Conservation (phyloP, 768 basidiomycete genomes). For the Amanita muscaria region DNA sequence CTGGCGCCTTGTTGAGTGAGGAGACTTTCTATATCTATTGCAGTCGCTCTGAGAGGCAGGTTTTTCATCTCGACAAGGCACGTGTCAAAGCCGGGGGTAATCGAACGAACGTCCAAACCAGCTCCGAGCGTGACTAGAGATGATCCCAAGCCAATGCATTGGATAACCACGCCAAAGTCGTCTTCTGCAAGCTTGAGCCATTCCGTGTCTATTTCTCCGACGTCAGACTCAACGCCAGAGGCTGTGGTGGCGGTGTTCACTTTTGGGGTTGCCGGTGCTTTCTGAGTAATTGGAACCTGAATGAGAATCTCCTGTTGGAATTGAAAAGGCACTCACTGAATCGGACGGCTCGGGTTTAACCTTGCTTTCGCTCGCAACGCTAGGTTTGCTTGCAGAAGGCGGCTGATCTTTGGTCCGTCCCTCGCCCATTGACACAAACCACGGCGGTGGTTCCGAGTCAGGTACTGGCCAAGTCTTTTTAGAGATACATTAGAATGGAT, state of each 20-base stretch:
- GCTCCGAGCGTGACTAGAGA: slow-evolving; percentile 12
- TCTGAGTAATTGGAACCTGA: neutral
- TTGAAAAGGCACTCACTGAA: too few species aligned
- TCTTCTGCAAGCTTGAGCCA: slow-evolving; percentile 6
- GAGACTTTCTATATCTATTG: slow-evolving; percentile 1
- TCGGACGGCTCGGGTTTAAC: too few species aligned
- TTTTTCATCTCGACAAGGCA: slow-evolving; percentile 10
- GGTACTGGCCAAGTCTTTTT: neutral
- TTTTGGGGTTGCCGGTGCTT: too few species aligned
- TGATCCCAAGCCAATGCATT: slow-evolving; percentile 9
- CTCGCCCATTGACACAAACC: neutral
- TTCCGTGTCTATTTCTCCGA: neutral
- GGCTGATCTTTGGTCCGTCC: too few species aligned
- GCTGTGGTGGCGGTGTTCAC: too few species aligned
- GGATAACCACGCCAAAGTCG: slow-evolving; percentile 7
- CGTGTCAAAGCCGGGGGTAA: slow-evolving; percentile 14
- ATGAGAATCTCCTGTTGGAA: too few species aligned
- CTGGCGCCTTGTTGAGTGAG: slow-evolving; percentile 7
- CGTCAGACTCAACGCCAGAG: neutral
- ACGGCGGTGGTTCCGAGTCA: neutral
- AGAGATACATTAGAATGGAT: neutral
- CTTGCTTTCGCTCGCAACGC: too few species aligned
- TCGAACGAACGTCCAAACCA: slow-evolving; percentile 9
- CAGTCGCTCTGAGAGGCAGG: slow-evolving; percentile 4
- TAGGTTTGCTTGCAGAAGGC: too few species aligned